These are phyloP conservation scores for Penicillium sp. DNA, from an alignment of 2,329 filamentous ascomycete genomes.

Conservation along the genomic window DNA sequence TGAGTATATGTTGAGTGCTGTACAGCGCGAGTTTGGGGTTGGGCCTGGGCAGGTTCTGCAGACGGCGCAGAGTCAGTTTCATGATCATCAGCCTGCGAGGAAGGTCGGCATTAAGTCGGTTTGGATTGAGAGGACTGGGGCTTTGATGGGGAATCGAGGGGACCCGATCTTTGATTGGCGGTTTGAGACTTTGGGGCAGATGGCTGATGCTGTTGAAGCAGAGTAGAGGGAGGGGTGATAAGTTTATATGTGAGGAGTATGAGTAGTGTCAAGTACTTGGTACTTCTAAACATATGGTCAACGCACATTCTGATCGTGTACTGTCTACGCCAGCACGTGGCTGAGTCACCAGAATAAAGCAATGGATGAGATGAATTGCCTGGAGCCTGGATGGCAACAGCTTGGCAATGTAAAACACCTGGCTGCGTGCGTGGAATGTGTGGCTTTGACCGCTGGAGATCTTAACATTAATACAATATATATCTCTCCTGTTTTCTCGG, in stretches of 20 bases:
- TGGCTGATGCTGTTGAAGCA: constrained; percentile 44
- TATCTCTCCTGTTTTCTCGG: neutral
- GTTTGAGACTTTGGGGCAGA: constrained; percentile 51
- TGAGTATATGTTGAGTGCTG: constrained; percentile 51
- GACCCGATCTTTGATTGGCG: constrained; percentile 45
- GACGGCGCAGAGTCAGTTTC: constrained; percentile 58
- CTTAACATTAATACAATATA: neutral
- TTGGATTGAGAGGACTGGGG: constrained; percentile 51
- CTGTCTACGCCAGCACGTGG: neutral
- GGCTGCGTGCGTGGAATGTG: constrained; percentile 3
- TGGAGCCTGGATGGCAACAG: constrained; percentile 1
- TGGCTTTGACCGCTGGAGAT: neutral
- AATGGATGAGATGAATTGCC: neutral
- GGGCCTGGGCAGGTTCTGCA: constrained; percentile 53
- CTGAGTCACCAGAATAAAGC: constrained; percentile 1
- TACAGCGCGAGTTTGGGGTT: constrained; percentile 49
- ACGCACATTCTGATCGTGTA: neutral
- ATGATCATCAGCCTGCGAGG: constrained; percentile 59
- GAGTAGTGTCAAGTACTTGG: neutral
- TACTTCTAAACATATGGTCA: neutral
- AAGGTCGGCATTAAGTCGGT: constrained; percentile 51
- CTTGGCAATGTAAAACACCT: constrained; percentile 3
- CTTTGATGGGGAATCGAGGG: constrained; percentile 32
- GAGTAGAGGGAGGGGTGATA: neutral
- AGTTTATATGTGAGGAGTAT: too few relatives aligned